These are phyloP conservation scores for Arthrobotrys pseudoclavata DNA, from an alignment of 2,329 filamentous ascomycete genomes.

Conservation along the genomic window DNA sequence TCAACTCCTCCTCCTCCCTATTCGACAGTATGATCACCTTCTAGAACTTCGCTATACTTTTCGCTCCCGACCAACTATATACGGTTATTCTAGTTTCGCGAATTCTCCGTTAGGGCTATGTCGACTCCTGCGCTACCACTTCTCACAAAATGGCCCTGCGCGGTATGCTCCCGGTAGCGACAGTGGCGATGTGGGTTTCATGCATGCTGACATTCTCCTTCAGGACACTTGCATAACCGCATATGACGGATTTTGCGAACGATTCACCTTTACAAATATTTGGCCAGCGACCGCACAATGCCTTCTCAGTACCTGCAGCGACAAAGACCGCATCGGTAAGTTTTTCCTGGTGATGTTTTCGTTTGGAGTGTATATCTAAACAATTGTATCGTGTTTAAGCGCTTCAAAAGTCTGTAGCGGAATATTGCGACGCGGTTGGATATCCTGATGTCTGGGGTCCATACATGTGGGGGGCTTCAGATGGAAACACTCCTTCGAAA, in stretches of 20 bases:
- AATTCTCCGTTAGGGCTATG: slow-evolving; percentile 19
- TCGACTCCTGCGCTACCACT: slow-evolving; percentile 42
- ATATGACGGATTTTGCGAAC: slow-evolving; percentile 46
- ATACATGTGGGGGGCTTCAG: slow-evolving; percentile 36
- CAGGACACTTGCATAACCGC: slow-evolving; percentile 46
- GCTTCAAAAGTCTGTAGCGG: slow-evolving; percentile 26
- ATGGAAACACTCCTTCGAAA: slow-evolving; percentile 11
- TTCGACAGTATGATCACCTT: slow-evolving; percentile 19
- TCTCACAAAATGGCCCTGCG: slow-evolving; percentile 47
- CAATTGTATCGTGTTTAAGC: slow-evolving; percentile 3
- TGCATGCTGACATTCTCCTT: slow-evolving; percentile 14
- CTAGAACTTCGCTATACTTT: slow-evolving; percentile 13
- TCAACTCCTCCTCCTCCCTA: slow-evolving; percentile 11
- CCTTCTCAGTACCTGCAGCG: slow-evolving; percentile 27
- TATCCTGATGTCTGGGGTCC: slow-evolving; percentile 49
- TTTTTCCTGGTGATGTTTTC: not conserved
- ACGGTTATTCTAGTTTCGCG: slow-evolving; percentile 7
- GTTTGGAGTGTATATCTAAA: not conserved
- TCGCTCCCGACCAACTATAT: slow-evolving; percentile 16
- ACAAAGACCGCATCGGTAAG: slow-evolving; percentile 31
- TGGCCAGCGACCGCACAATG: slow-evolving; percentile 51
- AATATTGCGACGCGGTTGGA: slow-evolving; percentile 41
- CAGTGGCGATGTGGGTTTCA: not conserved
- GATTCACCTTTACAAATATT: slow-evolving; percentile 45
- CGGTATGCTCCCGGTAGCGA: slow-evolving; percentile 29